Base-by-base conservation (phyloP, 2,329 filamentous ascomycete species). In the Coniochaeta prunicola region DNA sequence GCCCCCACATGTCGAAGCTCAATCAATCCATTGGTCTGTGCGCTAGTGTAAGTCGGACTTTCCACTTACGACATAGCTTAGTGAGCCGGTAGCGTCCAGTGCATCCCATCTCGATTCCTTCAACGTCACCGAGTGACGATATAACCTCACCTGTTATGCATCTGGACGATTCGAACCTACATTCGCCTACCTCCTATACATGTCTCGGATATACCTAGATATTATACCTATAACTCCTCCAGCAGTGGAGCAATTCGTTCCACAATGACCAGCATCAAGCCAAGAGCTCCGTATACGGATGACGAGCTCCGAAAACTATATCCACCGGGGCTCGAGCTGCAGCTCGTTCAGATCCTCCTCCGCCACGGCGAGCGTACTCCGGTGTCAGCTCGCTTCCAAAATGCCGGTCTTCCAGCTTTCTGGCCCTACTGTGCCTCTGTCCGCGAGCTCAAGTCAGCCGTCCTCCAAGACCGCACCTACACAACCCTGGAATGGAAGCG, bases 361-460 rank as follows among this genome's bases (percentile, higher is more conserved):
- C 87, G 89, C 59, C 89, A 92, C 74, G 89, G 89, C 74, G 84
- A 87, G 77, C 87, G 93, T 59, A 93, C 88, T 8, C 93, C 93
- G 30, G 90, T 97, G 30, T 89, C 86, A 59, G 82, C 90, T n/a
- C 88, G 94, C 40, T 97, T 99, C 72, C 84, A 90, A 69, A 94
- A 93, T 75, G 83, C 84, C 54, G 85, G 85, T 12, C 79, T 88
- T n/a, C 71, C 76, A 48, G 70, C 80, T 56, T 87, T 86, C 74
- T 99, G 94, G 94, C 91, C 94, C 1, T 97, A 97, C 75, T 99
- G 94, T 76, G 83, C 84, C 64, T 84, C 87, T 58, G 90, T 89
- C 24, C 83, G 85, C 60, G 86, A 88, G 64, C 81, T 97, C 70
- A 84, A 74, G 61, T 75, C 76, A 31, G 76, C 73, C 62, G 72